Base-by-base conservation (phyloP, 2,329 filamentous ascomycete species). In the Blastomyces gilchristii region DNA sequence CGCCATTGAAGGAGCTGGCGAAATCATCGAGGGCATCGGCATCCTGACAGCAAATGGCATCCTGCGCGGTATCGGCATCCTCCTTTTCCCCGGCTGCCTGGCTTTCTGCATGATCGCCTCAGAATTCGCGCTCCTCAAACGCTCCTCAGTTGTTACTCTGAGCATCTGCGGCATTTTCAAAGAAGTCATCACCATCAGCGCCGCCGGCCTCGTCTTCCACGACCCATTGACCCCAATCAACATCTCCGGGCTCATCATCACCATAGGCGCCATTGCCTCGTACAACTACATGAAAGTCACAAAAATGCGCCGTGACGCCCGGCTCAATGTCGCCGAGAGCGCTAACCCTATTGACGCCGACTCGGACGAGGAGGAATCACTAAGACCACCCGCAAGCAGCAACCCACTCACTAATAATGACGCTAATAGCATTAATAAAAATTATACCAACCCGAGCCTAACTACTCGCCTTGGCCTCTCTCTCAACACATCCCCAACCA, bases 81-180 rank as follows among this genome's bases (percentile, higher is more conserved):
- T 99, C 7, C 76, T 99, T 2, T 97, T 97, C 76, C 94, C 94
- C 0, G 94, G 94, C 22, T 82, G 85, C 47, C 87, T 99, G 61
- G 94, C 94, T 1, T 99, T 99, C 74, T 84, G 91, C 66, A 99
- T 99, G 94, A 97, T 95, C 22, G 86, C 91, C 0, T 92, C 90
- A 62, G 94, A 99, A 76, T 99, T 97, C 74, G 93, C 94, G 61
- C 84, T 99, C 65, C 83, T 99, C 68, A 89, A 97, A 79, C 90
- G 94, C 58, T 97, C 93, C 0, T 95, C 90, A 1, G 94, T 99
- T 61, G 94, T 99, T 60, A 97, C 94, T 0, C 82, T 99, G 56
- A 95, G 89, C 60, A 97, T 99, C 69, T 96, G 92, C 66, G 94
- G 94, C 65, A 97, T 99, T 66, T 97, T 99, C 82, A 99, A 99